Evolutionary conservation across 805 yeast species (phyloP).

Genomic region (Schwanniomyces vanrijiae): DNA sequence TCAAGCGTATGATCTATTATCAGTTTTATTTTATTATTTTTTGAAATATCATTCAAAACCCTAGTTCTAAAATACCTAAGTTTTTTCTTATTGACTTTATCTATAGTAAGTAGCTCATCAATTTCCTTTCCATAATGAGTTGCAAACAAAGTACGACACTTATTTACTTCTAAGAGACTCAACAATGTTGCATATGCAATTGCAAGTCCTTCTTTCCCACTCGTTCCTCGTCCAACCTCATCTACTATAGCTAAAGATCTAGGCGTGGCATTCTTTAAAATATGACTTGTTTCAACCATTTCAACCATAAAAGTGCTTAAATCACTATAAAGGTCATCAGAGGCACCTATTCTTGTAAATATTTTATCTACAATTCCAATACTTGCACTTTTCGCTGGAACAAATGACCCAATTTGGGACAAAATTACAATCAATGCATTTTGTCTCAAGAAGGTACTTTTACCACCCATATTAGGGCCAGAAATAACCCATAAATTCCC

Average conservation of each 20-base stretch:
- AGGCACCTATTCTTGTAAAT: constrained; percentile 84
- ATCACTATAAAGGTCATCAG: constrained; percentile 72
- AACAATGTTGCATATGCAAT: constrained; percentile 76
- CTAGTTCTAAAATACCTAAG: constrained; percentile 33
- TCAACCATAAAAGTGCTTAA: constrained; percentile 89
- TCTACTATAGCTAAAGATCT: constrained; percentile 66
- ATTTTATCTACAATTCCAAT: constrained; percentile 74
- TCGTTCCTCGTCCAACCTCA: constrained; percentile 85
- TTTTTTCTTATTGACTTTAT: constrained; percentile 23
- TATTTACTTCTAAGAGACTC: constrained; percentile 51
- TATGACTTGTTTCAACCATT: constrained; percentile 64
- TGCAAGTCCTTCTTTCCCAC: constrained; percentile 80
- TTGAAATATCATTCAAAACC: constrained; percentile 16
- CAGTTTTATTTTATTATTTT: constrained; percentile 20
- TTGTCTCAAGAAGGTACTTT: constrained; percentile 73
- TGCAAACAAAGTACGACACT: constrained; percentile 80
- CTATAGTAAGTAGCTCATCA: constrained; percentile 33
- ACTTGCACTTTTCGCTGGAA: constrained; percentile 62
- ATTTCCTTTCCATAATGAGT: constrained; percentile 67
- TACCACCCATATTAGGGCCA: constrained; percentile 92
- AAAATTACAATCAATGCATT: constrained; percentile 68
- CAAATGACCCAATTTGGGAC: constrained; percentile 73
- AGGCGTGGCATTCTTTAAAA: constrained; percentile 54
- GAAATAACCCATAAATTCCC: constrained; percentile 57
- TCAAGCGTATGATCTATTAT: constrained; percentile 56